Evolutionary conservation across 106 monocot genomes (phyloP).

Genomic region (Dactylorhiza incarnata): DNA sequence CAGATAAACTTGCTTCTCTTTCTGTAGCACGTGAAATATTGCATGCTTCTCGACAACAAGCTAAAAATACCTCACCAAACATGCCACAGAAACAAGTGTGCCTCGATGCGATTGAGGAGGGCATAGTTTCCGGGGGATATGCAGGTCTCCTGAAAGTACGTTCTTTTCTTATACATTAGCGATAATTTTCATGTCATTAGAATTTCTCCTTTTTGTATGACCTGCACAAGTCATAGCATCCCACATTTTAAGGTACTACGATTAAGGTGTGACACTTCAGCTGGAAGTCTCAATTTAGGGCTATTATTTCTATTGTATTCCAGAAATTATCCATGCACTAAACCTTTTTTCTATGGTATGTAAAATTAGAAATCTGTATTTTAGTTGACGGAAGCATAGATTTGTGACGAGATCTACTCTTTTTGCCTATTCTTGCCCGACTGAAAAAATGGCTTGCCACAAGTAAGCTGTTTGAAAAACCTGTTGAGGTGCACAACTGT

Average conservation of each 20-base stretch:
- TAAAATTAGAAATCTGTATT: not conserved
- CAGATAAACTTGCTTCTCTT: slow-evolving; percentile 2
- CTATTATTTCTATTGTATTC: not conserved
- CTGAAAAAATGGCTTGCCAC: not conserved
- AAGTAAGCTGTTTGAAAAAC: not conserved
- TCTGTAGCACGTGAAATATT: slow-evolving; percentile 7
- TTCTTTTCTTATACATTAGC: not conserved
- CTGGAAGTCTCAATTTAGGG: not conserved
- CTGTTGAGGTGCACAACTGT: not conserved
- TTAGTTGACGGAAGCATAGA: not conserved
- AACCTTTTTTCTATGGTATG: not conserved
- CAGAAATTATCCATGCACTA: not conserved
- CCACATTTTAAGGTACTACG: not conserved
- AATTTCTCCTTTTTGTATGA: not conserved
- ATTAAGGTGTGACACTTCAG: not conserved
- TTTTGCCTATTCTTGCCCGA: not conserved
- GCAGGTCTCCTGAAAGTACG: slow-evolving; percentile 9
- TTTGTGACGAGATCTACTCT: not conserved
- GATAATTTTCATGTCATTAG: not conserved
- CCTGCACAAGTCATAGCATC: not conserved
- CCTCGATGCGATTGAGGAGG: slow-evolving; percentile 7
- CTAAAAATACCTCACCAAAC: not conserved
- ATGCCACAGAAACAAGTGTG: slow-evolving; percentile 3
- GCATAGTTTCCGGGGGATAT: slow-evolving; percentile 8
- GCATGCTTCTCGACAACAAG: not conserved